Percentiles rank a stretch among this genome's conserved stretches.
phyloP scores from a whole-genome alignment of 768 basidiomycete genomes.

The Cystofilobasidium bisporidii region DNA sequence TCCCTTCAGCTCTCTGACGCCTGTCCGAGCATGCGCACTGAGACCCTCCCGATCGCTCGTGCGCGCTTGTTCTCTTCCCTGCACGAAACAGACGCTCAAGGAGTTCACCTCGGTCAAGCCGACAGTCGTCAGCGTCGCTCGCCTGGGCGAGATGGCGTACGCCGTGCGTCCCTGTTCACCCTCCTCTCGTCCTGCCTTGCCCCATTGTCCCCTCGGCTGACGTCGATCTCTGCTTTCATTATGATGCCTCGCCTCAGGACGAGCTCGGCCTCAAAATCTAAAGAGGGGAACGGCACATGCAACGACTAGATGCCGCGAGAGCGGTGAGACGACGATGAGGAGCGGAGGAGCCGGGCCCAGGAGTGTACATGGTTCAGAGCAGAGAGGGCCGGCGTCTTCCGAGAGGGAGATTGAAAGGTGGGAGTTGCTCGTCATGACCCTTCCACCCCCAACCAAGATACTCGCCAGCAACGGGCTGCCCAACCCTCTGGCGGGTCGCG shows the following conservation, averaged over 20 bases:
- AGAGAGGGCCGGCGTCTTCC: too few species aligned
- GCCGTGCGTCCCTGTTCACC: slow-evolving; percentile 42
- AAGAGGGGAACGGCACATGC: background rate
- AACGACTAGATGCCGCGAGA: background rate
- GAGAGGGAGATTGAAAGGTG: too few species aligned
- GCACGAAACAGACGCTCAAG: slow-evolving; percentile 41
- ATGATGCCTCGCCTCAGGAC: too few species aligned
- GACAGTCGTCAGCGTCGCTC: slow-evolving; percentile 77
- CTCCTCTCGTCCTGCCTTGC: too few species aligned
- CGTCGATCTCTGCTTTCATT: too few species aligned
- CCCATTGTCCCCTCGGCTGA: background rate
- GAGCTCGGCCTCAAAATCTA: slow-evolving; percentile 22
- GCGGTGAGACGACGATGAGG: too few species aligned
- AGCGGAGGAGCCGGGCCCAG: too few species aligned
- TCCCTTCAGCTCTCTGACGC: background rate
- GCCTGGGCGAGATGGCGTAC: slow-evolving; percentile 64
- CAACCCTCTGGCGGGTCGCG: too few species aligned
- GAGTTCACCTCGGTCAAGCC: slow-evolving; percentile 64
- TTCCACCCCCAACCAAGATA: too few species aligned
- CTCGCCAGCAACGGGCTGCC: too few species aligned
- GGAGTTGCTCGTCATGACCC: too few species aligned
- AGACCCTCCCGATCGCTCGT: background rate
- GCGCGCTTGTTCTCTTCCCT: background rate
- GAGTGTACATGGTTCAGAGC: too few species aligned
- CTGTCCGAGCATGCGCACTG: background rate